phyloP scores from a whole-genome alignment of 2,329 filamentous ascomycete species.

The Remersonia thermophila region DNA sequence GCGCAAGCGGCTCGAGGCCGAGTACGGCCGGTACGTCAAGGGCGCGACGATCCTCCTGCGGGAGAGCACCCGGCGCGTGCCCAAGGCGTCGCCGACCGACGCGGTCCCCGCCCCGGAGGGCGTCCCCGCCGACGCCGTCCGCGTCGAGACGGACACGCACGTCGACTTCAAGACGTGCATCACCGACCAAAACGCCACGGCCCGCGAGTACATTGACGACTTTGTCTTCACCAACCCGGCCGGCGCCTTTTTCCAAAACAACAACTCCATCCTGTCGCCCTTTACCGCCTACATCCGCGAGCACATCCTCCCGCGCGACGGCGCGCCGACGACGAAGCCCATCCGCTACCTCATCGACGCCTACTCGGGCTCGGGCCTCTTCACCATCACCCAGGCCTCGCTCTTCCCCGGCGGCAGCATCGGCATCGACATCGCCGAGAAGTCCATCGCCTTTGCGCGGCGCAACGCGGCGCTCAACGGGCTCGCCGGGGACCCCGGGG shows the following conservation, averaged over 20 bases:
- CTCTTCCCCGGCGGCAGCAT: conserved; percentile 71
- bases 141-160: conserved; percentile 45
- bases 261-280: conserved; percentile 84
- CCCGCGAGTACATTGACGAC: conserved; percentile 77
- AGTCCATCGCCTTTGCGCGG: conserved; percentile 67
- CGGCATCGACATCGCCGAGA: conserved; percentile 78
- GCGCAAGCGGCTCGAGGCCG: conserved; percentile 58
- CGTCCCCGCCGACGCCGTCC: conserved; percentile 29
- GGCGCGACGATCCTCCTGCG: conserved; percentile 83
- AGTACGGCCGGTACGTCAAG: conserved; percentile 59
- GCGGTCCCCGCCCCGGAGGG: conserved; percentile 19
- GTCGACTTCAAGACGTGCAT: conserved; percentile 79
- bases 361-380: conserved; percentile 93
- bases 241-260: conserved; percentile 97
- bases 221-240: conserved; percentile 85
- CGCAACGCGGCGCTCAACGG: conserved; percentile 69
- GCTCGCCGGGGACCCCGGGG: conserved; percentile 30
- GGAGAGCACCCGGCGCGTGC: conserved; percentile 63
- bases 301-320: conserved; percentile 50
- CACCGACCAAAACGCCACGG: conserved; percentile 69
- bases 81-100: conserved; percentile 31
- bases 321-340: conserved; percentile 23
- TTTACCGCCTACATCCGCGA: conserved; percentile 83
- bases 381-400: conserved; percentile 82
- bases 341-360: conserved; percentile 91